These are phyloP conservation scores for Alternaria dauci DNA, from an alignment of 2,329 filamentous ascomycete genomes.

Conservation along the genomic window DNA sequence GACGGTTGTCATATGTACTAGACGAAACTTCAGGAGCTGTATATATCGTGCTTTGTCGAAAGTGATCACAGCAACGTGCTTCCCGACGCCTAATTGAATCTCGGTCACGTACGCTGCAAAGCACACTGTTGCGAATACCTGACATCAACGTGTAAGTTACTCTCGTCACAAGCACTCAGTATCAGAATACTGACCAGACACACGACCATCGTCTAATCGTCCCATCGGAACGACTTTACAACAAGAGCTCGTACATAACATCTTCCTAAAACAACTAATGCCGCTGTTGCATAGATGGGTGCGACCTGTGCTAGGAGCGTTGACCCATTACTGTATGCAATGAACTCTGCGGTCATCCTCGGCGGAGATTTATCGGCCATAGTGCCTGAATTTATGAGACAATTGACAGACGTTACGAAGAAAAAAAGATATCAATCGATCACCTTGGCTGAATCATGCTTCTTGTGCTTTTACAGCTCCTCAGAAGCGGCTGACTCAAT, in stretches of 20 bases:
- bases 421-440: background rate
- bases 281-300: conserved; percentile 49
- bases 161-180: background rate
- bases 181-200: conserved; percentile 49
- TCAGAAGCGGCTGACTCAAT: background rate
- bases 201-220: conserved; percentile 59
- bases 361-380: background rate
- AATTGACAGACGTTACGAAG: background rate
- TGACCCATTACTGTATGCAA: conserved; percentile 42
- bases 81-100: conserved; percentile 44
- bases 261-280: conserved; percentile 53
- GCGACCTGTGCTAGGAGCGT: background rate
- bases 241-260: conserved; percentile 58
- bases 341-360: background rate
- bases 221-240: conserved; percentile 58
- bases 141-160: background rate
- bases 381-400: background rate
- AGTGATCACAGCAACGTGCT: conserved; percentile 53
- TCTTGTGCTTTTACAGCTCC: background rate
- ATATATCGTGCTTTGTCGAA: conserved; percentile 39
- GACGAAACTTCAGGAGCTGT: conserved; percentile 52
- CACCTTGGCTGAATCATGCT: background rate
- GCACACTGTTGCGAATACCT: conserved; percentile 18
- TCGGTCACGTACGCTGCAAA: conserved; percentile 58
- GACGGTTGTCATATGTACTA: conserved; percentile 57